phyloP scores from a whole-genome alignment of 768 basidiomycete species.

The Lactifluus subvellereus region DNA sequence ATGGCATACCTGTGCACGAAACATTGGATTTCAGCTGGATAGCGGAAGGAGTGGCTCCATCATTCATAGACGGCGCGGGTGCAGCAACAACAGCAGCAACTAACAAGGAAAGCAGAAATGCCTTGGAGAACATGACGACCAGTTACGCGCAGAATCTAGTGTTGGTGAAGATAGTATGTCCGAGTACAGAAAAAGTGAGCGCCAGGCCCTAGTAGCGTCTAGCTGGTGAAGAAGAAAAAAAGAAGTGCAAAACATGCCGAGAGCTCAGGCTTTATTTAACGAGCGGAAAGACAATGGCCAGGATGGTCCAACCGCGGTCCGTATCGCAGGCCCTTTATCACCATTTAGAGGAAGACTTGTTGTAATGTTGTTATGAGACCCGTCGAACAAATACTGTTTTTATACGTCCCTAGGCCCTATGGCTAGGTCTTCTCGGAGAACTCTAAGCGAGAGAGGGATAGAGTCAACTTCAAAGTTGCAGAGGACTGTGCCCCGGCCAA shows the following conservation, averaged over 20 bases:
- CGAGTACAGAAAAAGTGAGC: constrained; percentile 8
- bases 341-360: not conserved
- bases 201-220: constrained; percentile 20
- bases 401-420: not conserved
- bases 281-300: constrained; percentile 4
- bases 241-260: not conserved
- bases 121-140: constrained; percentile 17
- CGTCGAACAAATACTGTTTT: not conserved
- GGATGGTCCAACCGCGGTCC: not conserved
- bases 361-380: not conserved
- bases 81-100: constrained; percentile 10
- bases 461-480: too few relatives aligned
- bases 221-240: constrained; percentile 4
- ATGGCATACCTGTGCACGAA: constrained; percentile 15
- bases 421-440: not conserved
- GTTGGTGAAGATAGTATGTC: not conserved
- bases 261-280: not conserved
- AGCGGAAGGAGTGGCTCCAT: not conserved
- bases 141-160: not conserved
- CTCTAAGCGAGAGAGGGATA: too few relatives aligned
- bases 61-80: constrained; percentile 9
- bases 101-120: constrained; percentile 4
- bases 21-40: not conserved
- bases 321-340: not conserved
- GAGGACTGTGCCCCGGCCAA: not conserved